phyloP scores from a whole-genome alignment of 495 filamentous ascomycete species.

The Hyaloscypha finlandica region DNA sequence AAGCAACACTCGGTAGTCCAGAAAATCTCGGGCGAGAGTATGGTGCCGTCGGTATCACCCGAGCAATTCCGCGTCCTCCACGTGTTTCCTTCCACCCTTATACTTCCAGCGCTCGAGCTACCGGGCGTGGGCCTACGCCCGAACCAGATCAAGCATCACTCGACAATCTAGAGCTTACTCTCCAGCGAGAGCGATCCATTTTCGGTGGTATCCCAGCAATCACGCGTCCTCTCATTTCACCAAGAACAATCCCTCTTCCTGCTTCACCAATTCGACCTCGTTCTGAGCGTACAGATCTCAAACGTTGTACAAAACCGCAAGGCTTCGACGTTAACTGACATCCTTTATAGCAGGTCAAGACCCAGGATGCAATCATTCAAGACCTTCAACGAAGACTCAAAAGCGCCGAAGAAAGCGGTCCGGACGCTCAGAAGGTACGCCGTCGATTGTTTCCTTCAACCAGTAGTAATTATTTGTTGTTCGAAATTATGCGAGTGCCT shows the following conservation, averaged over 20 bases:
- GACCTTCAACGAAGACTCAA: slow-evolving; percentile 58
- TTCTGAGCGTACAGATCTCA: background rate
- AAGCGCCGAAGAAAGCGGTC: slow-evolving; percentile 46
- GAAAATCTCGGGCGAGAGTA: too few species aligned
- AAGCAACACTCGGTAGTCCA: too few species aligned
- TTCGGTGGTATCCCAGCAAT: background rate
- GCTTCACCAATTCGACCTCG: background rate
- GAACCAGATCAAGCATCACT: too few species aligned
- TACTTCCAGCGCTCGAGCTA: background rate
- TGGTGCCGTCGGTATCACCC: too few species aligned
- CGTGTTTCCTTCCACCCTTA: background rate
- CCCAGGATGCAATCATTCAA: slow-evolving; percentile 61
- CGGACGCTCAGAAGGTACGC: slow-evolving; percentile 38
- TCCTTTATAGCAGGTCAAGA: slow-evolving; percentile 55
- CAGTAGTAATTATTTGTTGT: background rate
- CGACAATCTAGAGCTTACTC: slow-evolving; percentile 1
- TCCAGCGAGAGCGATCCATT: slow-evolving; percentile 8
- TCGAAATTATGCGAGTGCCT: slow-evolving; percentile 3
- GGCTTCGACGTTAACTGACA: slow-evolving; percentile 9
- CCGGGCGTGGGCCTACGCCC: too few species aligned
- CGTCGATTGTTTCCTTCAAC: slow-evolving; percentile 22
- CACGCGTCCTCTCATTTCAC: background rate
- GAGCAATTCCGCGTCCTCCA: too few species aligned
- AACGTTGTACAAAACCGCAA: background rate
- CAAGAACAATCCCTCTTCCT: slow-evolving; percentile 5